Conservation (phyloP, 1,139 yeast genomes). For the Pichia sp. region DNA sequence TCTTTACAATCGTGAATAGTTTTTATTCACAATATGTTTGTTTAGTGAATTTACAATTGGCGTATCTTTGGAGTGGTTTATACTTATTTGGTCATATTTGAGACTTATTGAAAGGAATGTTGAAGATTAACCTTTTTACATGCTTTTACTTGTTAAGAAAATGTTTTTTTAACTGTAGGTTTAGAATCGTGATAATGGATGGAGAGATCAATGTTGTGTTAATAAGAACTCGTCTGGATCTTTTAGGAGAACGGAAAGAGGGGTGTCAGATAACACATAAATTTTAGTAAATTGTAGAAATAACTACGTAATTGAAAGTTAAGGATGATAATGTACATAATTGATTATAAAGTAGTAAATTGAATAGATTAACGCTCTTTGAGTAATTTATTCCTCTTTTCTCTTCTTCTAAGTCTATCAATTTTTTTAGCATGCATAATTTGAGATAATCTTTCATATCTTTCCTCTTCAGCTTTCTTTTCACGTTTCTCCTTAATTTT, state of each 20-base stretch:
- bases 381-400: slow-evolving; percentile 72
- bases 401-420: slow-evolving; percentile 72
- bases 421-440: slow-evolving; percentile 75
- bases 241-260: slow-evolving; percentile 24
- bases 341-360: neutral
- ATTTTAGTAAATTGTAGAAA: slow-evolving; percentile 8
- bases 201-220: slow-evolving; percentile 27
- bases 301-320: neutral
- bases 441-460: slow-evolving; percentile 61
- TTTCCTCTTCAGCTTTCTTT: slow-evolving; percentile 64
- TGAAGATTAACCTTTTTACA: neutral
- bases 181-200: slow-evolving; percentile 28
- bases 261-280: slow-evolving; percentile 31
- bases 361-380: slow-evolving; percentile 39
- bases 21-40: slow-evolving; percentile 12
- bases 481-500: slow-evolving; percentile 58
- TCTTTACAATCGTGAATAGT: slow-evolving; percentile 11
- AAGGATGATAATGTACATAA: neutral
- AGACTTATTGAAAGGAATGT: neutral
- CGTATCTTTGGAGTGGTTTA: slow-evolving; percentile 13
- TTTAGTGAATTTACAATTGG: neutral
- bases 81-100: slow-evolving; percentile 8
- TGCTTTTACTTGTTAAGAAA: slow-evolving; percentile 3
- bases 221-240: slow-evolving; percentile 32
- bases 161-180: slow-evolving; percentile 17